Conservation (phyloP, 345 rosid species). For the Murraya koenigii region DNA sequence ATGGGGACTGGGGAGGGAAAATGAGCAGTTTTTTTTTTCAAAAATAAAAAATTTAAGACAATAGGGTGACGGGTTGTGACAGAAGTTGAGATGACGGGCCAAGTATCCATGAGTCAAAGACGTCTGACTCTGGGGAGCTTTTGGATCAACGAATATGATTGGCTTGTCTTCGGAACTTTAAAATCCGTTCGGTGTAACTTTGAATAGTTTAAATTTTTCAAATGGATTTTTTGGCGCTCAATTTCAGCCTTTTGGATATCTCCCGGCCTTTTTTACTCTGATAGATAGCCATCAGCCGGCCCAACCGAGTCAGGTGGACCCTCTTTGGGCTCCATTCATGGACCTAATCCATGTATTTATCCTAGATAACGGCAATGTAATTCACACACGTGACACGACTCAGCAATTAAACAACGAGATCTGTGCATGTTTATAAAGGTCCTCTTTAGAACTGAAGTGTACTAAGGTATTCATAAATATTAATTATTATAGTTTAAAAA, state of each 20-base stretch:
- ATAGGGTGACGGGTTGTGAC: background rate
- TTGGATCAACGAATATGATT: background rate
- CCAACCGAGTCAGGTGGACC: background rate
- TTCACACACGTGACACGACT: no score
- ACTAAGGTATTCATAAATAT: no score
- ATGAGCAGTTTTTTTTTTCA: background rate
- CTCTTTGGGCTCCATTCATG: background rate
- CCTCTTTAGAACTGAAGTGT: no score
- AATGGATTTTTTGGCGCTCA: conserved; percentile 2
- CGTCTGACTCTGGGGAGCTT: background rate
- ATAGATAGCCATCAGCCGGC: background rate
- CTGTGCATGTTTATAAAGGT: no score
- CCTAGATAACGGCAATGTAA: no score
- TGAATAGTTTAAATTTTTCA: background rate
- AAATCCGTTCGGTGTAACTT: background rate
- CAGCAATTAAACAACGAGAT: no score
- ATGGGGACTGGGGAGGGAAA: conserved; percentile 5
- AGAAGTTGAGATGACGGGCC: background rate
- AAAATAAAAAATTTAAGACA: background rate
- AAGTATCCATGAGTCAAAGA: background rate
- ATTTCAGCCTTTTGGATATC: background rate
- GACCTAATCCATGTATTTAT: background rate
- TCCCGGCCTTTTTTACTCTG: background rate
- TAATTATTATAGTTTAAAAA: no score
- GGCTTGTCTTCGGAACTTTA: background rate